Base-by-base conservation (phyloP, 2,329 filamentous ascomycete genomes). In the Corinectria fuckeliana region DNA sequence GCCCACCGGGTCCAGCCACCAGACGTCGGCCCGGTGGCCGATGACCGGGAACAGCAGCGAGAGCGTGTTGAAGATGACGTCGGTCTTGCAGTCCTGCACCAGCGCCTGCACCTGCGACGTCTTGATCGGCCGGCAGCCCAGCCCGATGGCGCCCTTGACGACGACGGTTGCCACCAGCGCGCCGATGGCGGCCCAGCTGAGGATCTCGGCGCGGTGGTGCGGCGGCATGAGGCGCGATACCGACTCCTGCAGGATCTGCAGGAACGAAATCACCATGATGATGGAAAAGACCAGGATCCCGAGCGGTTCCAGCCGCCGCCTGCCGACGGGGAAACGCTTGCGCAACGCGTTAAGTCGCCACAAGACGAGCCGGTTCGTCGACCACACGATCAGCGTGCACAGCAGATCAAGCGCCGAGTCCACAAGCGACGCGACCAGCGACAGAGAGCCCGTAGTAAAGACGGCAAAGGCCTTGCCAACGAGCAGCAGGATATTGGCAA, bases 41-140 rank as follows among this genome's bases (percentile, higher is more conserved):
- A 90, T 71, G 1, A 95, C 82, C 0, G 92, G 92, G 69, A 96
- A 96, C n/a, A 94, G 83, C 68, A 96, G 92, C 42, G 89, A 92
- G 65, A 94, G 92, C 0, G 86, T 88, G 77, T 96, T 96, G 83
- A 96, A 96, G 18, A 95, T 86, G 9, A 96, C 90, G 68, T 96
- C 90, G 0, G 90, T 89, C 70, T 80, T 76, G 58, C 73, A 75
- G 10, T 75, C 73, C 13, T 75, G 73, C 0, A 75, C 72, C 10
- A 90, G 74, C 0, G 92, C 91, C 71, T 93, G 92, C 0, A 96
- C 92, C 62, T 88, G 91, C 4, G 89, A 91, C 73, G 94, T 94
- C 69, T 89, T 90, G 67, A 96, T 89, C 25, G 93, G 77, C 6
- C 91, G 88, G 74, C 91, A 96, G 86, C 90, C 94, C 25, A 95